These are phyloP conservation scores for Apocynum venetum DNA, from an alignment of 257 asterid genomes.

Conservation along the genomic window DNA sequence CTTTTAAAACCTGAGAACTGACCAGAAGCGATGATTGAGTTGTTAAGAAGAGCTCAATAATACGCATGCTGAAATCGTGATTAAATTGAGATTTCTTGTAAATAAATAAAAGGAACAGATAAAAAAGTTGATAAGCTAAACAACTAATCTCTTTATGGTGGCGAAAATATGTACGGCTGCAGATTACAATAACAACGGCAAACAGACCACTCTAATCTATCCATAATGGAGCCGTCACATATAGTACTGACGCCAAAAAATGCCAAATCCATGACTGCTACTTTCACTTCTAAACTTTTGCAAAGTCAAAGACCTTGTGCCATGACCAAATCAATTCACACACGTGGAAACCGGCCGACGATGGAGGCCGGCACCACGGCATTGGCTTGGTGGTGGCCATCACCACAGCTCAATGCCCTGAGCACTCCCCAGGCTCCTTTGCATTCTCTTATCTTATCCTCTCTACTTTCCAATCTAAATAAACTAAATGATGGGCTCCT, in stretches of 20 bases:
- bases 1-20: too few species aligned
- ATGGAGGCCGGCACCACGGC: constrained; percentile 27
- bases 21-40: too few species aligned
- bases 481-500: constrained; percentile 25
- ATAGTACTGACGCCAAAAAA: neutral
- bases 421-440: constrained; percentile 48
- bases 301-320: constrained; percentile 13
- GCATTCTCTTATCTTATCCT: constrained; percentile 6
- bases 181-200: neutral
- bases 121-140: neutral
- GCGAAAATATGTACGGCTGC: neutral
- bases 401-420: constrained; percentile 53
- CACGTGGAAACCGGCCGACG: neutral
- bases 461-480: constrained; percentile 8
- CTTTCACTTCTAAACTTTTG: neutral
- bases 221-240: neutral
- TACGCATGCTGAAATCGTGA: neutral
- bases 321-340: constrained; percentile 13
- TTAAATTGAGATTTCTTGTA: neutral
- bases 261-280: neutral
- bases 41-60: too few species aligned
- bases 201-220: neutral
- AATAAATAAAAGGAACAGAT: neutral
- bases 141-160: neutral
- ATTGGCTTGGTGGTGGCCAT: constrained; percentile 25